Evolutionary conservation across 2,329 filamentous ascomycete species (phyloP).

Genomic region (Aureobasidium sp.): DNA sequence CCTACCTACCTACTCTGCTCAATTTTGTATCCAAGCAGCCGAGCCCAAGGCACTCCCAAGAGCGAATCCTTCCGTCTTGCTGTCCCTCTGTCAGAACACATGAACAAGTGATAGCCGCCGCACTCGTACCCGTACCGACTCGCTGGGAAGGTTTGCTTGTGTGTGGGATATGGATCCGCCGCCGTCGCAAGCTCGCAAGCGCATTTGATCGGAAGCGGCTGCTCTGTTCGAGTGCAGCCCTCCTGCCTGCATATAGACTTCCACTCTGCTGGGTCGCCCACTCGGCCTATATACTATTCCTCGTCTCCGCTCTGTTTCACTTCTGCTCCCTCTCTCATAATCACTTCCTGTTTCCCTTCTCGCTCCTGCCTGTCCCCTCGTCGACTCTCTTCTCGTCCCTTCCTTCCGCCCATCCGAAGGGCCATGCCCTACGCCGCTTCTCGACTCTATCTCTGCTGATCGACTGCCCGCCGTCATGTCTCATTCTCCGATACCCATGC

Average conservation of each 20-base stretch:
- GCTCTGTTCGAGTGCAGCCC: constrained; percentile 9
- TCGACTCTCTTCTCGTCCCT: not conserved
- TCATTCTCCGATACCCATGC: constrained; percentile 1
- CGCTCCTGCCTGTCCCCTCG: not conserved
- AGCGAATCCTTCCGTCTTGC: not conserved
- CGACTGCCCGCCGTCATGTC: not conserved
- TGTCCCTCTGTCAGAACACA: not conserved
- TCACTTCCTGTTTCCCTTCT: not conserved
- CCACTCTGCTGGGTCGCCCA: constrained; percentile 3
- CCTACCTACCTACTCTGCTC: no score
- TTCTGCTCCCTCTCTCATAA: not conserved
- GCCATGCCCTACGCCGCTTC: not conserved
- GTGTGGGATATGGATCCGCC: not conserved
- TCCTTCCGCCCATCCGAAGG: not conserved
- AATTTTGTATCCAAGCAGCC: not conserved
- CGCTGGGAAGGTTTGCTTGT: not conserved
- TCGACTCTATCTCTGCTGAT: not conserved
- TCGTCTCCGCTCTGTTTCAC: not conserved
- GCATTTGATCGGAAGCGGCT: constrained; percentile 6
- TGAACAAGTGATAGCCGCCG: not conserved
- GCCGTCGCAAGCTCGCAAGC: not conserved
- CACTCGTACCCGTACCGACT: not conserved
- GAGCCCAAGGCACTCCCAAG: no score
- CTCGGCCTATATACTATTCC: not conserved
- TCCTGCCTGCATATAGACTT: constrained; percentile 11